Conservation (phyloP, 768 basidiomycete species). For the Clavulina sp. region DNA sequence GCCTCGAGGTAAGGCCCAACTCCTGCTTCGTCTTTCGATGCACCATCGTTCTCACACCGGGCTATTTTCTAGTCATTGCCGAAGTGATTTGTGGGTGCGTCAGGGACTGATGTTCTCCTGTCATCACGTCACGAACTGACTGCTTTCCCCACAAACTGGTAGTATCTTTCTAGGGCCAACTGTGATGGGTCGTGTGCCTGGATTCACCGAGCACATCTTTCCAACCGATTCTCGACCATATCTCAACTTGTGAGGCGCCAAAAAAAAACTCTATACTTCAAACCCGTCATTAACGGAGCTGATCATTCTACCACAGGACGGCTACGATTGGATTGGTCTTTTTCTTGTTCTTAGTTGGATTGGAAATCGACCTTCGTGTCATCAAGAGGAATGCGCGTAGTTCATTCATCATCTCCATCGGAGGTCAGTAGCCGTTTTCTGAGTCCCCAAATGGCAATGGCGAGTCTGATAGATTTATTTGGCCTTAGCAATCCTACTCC, state of each 20-base stretch:
- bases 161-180: constrained; percentile 75
- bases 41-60: too few species aligned
- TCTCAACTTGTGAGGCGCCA: constrained; percentile 16
- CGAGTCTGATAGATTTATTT: neutral
- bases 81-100: too few species aligned
- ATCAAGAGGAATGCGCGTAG: constrained; percentile 38
- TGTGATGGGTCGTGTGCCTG: constrained; percentile 64
- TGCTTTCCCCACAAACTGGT: too few species aligned
- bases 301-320: too few species aligned
- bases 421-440: neutral
- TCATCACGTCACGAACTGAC: too few species aligned
- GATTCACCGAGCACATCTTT: constrained; percentile 52
- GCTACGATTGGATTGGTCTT: constrained; percentile 21
- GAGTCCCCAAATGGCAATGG: neutral
- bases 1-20: constrained; percentile 47
- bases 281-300: too few species aligned
- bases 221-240: neutral
- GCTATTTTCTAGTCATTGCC: too few species aligned
- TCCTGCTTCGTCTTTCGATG: too few species aligned
- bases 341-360: constrained; percentile 81
- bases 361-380: constrained; percentile 52
- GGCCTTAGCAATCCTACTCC: constrained; percentile 44
- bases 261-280: too few species aligned
- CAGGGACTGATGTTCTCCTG: too few species aligned
- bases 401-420: neutral